Evolutionary conservation across 495 filamentous ascomycete species (phyloP).

Genomic region (Monascus purpureus): DNA sequence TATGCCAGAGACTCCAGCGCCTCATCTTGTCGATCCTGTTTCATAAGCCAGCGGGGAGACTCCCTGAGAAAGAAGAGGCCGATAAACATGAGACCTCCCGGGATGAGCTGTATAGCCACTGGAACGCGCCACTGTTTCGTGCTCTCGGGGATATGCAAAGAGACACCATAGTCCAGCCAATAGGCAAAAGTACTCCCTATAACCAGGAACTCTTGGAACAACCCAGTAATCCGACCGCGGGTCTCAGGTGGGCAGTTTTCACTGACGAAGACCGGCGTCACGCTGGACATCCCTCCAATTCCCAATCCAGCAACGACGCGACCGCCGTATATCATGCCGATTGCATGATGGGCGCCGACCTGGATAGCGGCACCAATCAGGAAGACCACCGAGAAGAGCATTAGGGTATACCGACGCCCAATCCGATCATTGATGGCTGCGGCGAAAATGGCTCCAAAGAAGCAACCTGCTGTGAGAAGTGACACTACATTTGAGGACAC

Average conservation of each 20-base stretch:
- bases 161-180: slow-evolving; percentile 41
- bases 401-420: slow-evolving; percentile 44
- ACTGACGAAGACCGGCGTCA: slow-evolving; percentile 36
- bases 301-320: slow-evolving; percentile 30
- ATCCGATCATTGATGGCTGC: slow-evolving; percentile 43
- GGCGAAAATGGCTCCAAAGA: slow-evolving; percentile 50
- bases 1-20: slow-evolving; percentile 28
- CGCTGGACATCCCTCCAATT: slow-evolving; percentile 31
- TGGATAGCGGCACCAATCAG: slow-evolving; percentile 51
- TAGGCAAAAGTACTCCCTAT: slow-evolving; percentile 21
- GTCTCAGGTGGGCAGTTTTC: slow-evolving; percentile 28
- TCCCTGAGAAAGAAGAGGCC: slow-evolving; percentile 39
- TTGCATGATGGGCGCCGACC: slow-evolving; percentile 25
- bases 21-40: slow-evolving; percentile 28
- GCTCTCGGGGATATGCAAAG: slow-evolving; percentile 22
- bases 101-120: slow-evolving; percentile 38
- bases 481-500: slow-evolving; percentile 46
- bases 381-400: slow-evolving; percentile 42
- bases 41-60: slow-evolving; percentile 43
- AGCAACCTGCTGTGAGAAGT: slow-evolving; percentile 50
- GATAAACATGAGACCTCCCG: slow-evolving; percentile 33
- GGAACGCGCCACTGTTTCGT: slow-evolving; percentile 41
- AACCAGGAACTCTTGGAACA: slow-evolving; percentile 23
- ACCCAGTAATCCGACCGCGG: slow-evolving; percentile 29
- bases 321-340: slow-evolving; percentile 26